These are phyloP conservation scores for Gossypium schwendimanii DNA, from an alignment of 441 rosid species.

Conservation along the genomic window DNA sequence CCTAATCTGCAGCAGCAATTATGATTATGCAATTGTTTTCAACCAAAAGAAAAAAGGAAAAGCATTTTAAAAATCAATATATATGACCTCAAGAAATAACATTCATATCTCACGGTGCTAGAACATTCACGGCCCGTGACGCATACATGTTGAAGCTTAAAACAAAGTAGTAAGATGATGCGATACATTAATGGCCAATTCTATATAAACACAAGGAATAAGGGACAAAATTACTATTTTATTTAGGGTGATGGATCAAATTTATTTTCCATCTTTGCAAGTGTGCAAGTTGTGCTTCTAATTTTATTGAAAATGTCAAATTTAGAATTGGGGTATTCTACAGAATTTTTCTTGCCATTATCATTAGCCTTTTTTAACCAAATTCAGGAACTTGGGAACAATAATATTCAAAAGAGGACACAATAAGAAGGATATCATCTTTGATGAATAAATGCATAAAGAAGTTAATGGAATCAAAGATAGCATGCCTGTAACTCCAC, in stretches of 20 bases:
- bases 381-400: background rate
- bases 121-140: background rate
- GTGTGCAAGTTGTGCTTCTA: background rate
- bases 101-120: background rate
- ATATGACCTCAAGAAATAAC: background rate
- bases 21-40: background rate
- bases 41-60: background rate
- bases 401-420: background rate
- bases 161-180: background rate
- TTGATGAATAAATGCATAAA: slow-evolving; percentile 7
- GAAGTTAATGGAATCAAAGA: slow-evolving; percentile 12
- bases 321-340: background rate
- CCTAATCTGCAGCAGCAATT: background rate
- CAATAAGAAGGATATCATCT: slow-evolving; percentile 6
- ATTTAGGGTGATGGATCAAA: background rate
- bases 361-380: background rate
- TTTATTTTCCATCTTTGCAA: background rate
- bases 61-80: background rate
- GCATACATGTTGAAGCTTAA: too few species aligned
- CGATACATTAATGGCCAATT: background rate
- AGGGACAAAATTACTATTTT: background rate
- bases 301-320: background rate
- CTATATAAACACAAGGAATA: background rate
- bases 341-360: background rate
- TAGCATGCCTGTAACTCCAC: slow-evolving; percentile 74